Percentiles rank a stretch among this genome's conserved stretches.
phyloP scores from a whole-genome alignment of 2,329 filamentous ascomycete genomes.

The Colletotrichum trifolii region DNA sequence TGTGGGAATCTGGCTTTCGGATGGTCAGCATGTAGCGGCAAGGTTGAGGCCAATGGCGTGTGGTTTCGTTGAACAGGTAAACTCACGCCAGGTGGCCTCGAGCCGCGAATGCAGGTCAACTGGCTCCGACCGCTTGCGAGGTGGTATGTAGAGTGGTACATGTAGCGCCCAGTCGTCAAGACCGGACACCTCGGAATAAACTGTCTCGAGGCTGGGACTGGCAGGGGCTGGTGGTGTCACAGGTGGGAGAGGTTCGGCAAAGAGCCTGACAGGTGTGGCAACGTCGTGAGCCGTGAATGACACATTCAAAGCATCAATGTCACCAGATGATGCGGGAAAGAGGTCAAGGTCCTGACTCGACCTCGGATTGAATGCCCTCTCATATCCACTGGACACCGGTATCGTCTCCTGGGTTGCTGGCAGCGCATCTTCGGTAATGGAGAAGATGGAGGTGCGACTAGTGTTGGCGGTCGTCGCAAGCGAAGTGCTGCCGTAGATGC shows the following conservation, averaged over 20 bases:
- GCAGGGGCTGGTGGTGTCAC: not conserved
- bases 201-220: not conserved
- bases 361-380: not conserved
- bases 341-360: conserved; percentile 6
- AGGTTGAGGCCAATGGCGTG: no score
- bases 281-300: conserved; percentile 20
- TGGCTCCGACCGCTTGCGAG: conserved; percentile 11
- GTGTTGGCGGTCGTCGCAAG: conserved; percentile 9
- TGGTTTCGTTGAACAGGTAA: not conserved
- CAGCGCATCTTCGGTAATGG: not conserved
- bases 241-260: not conserved
- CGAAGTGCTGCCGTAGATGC: not conserved
- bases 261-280: not conserved
- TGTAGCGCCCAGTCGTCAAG: not conserved
- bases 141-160: not conserved
- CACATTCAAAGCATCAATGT: conserved; percentile 15
- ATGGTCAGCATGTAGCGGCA: not conserved
- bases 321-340: conserved; percentile 19
- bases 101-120: conserved; percentile 20
- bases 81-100: conserved; percentile 21
- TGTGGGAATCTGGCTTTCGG: conserved; percentile 21
- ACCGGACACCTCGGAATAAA: not conserved
- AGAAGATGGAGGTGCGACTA: conserved; percentile 21
- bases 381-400: not conserved
- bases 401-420: conserved; percentile 20